Evolutionary conservation across 1,139 yeast species (phyloP).

Genomic region (Zhuliangozyma parablackwelliae): DNA sequence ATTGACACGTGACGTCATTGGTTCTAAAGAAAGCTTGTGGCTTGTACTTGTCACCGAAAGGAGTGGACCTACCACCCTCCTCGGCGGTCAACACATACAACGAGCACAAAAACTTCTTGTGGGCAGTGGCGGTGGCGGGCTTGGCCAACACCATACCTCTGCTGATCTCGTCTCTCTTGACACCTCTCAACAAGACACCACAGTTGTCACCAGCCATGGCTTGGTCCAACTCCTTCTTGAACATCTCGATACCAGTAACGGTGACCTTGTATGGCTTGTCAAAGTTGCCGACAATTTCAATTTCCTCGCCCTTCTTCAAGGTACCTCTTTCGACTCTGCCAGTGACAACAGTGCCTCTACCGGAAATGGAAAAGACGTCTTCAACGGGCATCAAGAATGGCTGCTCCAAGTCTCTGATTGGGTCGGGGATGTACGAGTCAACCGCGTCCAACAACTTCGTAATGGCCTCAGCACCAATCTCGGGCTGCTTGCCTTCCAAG

Average conservation of each 20-base stretch:
- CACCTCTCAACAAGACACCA: conserved; percentile 96
- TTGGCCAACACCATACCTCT: conserved; percentile 98
- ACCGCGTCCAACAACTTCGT: conserved; percentile 83
- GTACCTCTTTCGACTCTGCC: conserved; percentile 99
- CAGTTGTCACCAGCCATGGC: conserved; percentile 99
- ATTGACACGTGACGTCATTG: conserved; percentile 88
- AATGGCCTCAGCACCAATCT: conserved; percentile 87
- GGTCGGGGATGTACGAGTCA: conserved; percentile 94
- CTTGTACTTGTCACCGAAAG: conserved; percentile 95
- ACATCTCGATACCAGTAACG: conserved; percentile 98
- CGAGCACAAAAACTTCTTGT: conserved; percentile 91
- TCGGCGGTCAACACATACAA: conserved; percentile 89
- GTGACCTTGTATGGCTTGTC: conserved; percentile 85
- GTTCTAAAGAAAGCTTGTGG: conserved; percentile 97
- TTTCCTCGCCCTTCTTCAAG: conserved; percentile 96
- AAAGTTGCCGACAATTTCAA: conserved; percentile 92
- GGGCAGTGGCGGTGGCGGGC: conserved; percentile 89
- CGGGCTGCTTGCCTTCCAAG: conserved; percentile 81
- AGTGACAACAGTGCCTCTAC: conserved; percentile 99
- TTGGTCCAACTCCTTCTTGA: conserved; percentile 94
- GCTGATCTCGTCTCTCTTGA: conserved; percentile 92
- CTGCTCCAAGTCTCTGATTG: conserved; percentile 91
- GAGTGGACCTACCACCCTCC: conserved; percentile 99
- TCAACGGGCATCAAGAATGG: conserved; percentile 97
- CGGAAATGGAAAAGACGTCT: conserved; percentile 96